Evolutionary conservation across 2,329 filamentous ascomycete genomes (phyloP).

Genomic region (Penicillium sp.): DNA sequence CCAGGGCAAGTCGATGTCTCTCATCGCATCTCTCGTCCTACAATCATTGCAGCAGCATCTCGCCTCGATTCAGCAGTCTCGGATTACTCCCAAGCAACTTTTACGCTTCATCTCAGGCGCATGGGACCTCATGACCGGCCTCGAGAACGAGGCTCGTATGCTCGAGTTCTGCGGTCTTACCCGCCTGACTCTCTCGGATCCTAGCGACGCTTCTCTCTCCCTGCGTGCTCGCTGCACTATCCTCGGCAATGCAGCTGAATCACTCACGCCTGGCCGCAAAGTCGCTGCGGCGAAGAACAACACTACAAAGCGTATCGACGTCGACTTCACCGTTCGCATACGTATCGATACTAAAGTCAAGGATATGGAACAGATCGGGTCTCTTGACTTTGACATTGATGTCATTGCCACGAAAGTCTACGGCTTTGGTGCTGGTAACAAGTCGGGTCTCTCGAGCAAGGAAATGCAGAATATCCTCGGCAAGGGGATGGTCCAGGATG

Average conservation of each 20-base stretch:
- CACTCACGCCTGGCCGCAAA: constrained; percentile 20
- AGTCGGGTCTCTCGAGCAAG: constrained; percentile 36
- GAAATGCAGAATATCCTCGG: constrained; percentile 43
- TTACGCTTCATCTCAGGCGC: constrained; percentile 47
- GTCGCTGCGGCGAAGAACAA: constrained; percentile 16
- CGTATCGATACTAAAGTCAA: constrained; percentile 23
- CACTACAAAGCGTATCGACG: constrained; percentile 38
- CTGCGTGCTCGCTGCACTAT: constrained; percentile 46
- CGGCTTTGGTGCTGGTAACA: constrained; percentile 39
- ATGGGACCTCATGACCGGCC: constrained; percentile 46
- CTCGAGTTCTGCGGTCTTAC: constrained; percentile 52
- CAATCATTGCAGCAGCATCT: constrained; percentile 47
- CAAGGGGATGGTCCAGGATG: constrained; percentile 29
- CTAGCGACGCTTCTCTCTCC: constrained; percentile 28
- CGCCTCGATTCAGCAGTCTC: constrained; percentile 41
- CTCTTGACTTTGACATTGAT: constrained; percentile 43
- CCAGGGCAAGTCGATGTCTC: constrained; percentile 33
- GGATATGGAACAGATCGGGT: constrained; percentile 28
- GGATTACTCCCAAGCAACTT: constrained; percentile 42
- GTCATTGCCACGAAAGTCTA: constrained; percentile 47
- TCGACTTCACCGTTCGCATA: constrained; percentile 46
- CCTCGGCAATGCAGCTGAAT: constrained; percentile 31
- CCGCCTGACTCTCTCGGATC: constrained; percentile 38
- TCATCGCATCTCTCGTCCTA: constrained; percentile 47
- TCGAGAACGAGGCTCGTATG: constrained; percentile 50